Conservation (phyloP, 768 basidiomycete genomes). For the Leccinum pellstonianum region DNA sequence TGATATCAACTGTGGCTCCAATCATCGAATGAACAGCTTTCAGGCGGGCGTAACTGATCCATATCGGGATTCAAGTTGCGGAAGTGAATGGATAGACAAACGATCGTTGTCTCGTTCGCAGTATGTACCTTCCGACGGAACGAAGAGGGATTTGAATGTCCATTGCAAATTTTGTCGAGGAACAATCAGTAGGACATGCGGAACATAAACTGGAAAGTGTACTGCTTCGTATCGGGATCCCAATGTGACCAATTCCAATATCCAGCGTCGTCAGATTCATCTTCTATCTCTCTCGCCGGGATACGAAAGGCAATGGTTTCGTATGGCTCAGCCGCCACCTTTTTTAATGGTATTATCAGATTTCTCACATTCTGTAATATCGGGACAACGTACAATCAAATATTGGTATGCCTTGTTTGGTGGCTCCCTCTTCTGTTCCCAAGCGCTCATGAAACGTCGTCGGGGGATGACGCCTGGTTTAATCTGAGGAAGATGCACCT, state of each 20-base stretch:
- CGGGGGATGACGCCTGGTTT: constrained; percentile 82
- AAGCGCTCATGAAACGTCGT: constrained; percentile 93
- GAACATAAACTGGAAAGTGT: constrained; percentile 98
- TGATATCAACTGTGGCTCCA: neutral
- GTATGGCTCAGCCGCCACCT: constrained; percentile 99
- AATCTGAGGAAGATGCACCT: constrained; percentile 94
- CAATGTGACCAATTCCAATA: constrained; percentile 99
- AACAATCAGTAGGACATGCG: constrained; percentile 44
- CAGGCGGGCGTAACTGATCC: constrained; percentile 10
- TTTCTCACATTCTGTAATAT: constrained; percentile 15
- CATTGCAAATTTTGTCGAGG: constrained; percentile 10
- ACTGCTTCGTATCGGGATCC: constrained; percentile 99
- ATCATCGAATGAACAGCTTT: neutral
- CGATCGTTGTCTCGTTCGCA: neutral
- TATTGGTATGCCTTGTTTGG: constrained; percentile 98
- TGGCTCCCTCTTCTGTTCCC: constrained; percentile 94
- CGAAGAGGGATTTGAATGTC: neutral
- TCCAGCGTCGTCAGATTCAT: constrained; percentile 85
- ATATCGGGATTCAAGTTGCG: constrained; percentile 3
- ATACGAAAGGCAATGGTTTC: constrained; percentile 99
- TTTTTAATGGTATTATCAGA: constrained; percentile 26
- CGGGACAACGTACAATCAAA: constrained; percentile 71
- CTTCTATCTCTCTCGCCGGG: constrained; percentile 95
- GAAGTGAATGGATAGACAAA: neutral
- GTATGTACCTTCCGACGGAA: constrained; percentile 5